phyloP scores from a whole-genome alignment of 139 green algal species.

The Limnomonas spitsbergensis region DNA sequence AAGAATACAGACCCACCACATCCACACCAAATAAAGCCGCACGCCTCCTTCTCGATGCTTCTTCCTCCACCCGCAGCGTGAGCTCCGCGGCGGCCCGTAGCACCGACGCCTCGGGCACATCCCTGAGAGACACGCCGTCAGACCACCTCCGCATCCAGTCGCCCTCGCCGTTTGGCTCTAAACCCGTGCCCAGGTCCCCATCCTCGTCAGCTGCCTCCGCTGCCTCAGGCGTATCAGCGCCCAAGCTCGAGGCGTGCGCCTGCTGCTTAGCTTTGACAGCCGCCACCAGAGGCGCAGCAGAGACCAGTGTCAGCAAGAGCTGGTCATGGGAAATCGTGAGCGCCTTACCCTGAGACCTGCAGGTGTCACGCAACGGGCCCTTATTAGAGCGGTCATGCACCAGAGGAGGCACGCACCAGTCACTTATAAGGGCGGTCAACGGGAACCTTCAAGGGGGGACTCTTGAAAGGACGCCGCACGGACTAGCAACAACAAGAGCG shows the following conservation, averaged over 20 bases:
- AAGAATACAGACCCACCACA: neutral
- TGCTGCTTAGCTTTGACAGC: neutral
- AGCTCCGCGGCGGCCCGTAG: conserved; percentile 56
- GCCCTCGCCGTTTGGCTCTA: neutral
- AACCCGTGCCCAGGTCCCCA: neutral
- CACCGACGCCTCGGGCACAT: conserved; percentile 35
- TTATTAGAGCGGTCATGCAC: too few relatives aligned
- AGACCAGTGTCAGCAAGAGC: conserved; percentile 61
- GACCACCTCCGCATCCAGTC: conserved; percentile 11
- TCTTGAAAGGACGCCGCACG: neutral
- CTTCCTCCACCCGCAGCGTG: conserved; percentile 52
- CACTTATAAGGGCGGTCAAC: neutral
- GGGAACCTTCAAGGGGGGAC: neutral
- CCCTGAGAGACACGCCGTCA: conserved; percentile 3
- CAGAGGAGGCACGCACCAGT: too few relatives aligned
- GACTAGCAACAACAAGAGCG: neutral
- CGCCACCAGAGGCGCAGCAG: conserved; percentile 17
- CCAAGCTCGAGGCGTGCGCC: neutral
- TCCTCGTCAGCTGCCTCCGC: neutral
- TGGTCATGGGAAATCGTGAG: conserved; percentile 65
- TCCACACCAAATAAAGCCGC: neutral
- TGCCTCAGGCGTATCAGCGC: neutral
- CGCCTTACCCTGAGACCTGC: conserved; percentile 41
- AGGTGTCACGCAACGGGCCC: too few relatives aligned
- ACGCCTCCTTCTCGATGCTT: conserved; percentile 15